Evolutionary conservation across 225 moss, liverwort and hornwort genomes (phyloP).

Genomic region (Sphagnum contortum): DNA sequence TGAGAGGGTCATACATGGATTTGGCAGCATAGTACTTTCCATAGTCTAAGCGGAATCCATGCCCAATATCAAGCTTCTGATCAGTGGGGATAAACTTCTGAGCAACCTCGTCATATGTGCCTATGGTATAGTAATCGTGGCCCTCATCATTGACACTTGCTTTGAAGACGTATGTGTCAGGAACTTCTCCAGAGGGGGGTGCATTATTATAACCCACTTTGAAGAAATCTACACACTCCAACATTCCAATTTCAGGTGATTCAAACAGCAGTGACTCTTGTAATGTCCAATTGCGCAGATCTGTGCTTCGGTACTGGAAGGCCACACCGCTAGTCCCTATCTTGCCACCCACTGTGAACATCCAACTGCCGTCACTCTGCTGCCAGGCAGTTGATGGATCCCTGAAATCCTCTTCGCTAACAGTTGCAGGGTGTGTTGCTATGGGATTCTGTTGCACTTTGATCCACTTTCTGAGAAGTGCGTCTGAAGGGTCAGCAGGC

Average conservation of each 20-base stretch:
- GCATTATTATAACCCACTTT: conserved; percentile 6
- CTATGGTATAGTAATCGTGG: conserved; percentile 29
- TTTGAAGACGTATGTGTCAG: conserved; percentile 14
- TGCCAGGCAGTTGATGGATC: conserved; percentile 27
- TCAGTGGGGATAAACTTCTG: conserved; percentile 10
- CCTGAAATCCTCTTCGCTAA: conserved; percentile 17
- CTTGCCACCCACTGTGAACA: no score
- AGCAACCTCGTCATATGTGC: conserved; percentile 18
- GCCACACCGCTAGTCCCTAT: no score
- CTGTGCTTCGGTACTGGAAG: no score
- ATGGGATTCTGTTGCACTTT: conserved; percentile 12
- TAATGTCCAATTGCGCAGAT: no score
- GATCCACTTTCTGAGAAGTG: conserved; percentile 21
- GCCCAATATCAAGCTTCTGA: conserved; percentile 11
- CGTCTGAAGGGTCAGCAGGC: conserved; percentile 25
- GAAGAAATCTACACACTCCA: conserved; percentile 40
- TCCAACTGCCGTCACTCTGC: no score
- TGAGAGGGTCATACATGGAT: conserved; percentile 23
- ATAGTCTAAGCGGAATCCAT: conserved; percentile 36
- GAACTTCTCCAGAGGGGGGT: conserved; percentile 7
- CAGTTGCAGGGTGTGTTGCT: conserved; percentile 6
- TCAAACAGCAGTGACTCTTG: no score
- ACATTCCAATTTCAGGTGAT: no score
- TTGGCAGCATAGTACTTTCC: conserved; percentile 52
- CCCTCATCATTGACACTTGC: conserved; percentile 18